Percentiles rank a stretch among this genome's conserved stretches.
These are phyloP conservation scores for Vanilla planifolia DNA, from an alignment of 106 monocot species.

Conservation along the genomic window DNA sequence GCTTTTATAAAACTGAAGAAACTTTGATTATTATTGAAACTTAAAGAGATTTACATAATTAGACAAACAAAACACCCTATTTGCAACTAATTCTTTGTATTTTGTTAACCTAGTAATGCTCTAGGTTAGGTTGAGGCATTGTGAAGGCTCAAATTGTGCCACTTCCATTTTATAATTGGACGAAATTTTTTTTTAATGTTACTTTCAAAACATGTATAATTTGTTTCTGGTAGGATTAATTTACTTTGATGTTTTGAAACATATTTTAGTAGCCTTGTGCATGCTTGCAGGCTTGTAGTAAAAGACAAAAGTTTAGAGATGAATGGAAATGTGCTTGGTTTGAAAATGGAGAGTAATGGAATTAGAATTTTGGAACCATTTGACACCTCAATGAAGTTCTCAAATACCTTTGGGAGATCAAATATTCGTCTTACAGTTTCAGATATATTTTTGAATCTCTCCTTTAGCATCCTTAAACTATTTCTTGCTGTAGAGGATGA, in stretches of 20 bases:
- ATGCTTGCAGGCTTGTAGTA: constrained; percentile 53
- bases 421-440: constrained; percentile 65
- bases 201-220: no score
- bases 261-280: background rate
- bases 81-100: no score
- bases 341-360: constrained; percentile 89
- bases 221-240: no score
- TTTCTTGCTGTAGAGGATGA: constrained; percentile 91
- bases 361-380: constrained; percentile 94
- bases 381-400: constrained; percentile 64
- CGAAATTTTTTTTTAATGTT: no score
- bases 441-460: constrained; percentile 88
- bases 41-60: no score
- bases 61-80: no score
- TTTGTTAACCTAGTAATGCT: no score
- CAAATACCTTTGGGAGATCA: constrained; percentile 67
- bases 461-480: constrained; percentile 75
- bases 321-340: constrained; percentile 67
- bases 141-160: no score
- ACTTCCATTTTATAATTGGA: no score
- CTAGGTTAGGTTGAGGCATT: no score
- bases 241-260: background rate
- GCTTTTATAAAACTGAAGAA: no score
- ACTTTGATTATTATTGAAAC: no score
- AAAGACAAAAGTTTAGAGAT: constrained; percentile 72